Evolutionary conservation across 257 asterid species (phyloP).

Genomic region (Haberlea rhodopensis): DNA sequence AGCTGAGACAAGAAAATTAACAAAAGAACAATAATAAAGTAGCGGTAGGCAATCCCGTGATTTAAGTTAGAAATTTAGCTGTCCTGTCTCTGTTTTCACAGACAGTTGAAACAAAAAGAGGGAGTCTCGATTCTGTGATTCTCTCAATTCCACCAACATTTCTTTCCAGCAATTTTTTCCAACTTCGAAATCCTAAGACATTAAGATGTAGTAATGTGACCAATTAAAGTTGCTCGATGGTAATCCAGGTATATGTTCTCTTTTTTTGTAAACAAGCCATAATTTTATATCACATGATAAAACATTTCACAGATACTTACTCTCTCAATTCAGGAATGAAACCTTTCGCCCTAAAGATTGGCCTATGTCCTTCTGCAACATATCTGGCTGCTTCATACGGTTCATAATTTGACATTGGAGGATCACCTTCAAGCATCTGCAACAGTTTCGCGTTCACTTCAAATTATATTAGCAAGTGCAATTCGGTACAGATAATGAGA

Average conservation of each 20-base stretch:
- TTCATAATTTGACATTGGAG: constrained; percentile 74
- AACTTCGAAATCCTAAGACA: too few relatives aligned
- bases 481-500: not conserved
- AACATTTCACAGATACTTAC: constrained; percentile 46
- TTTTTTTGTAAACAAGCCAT: not conserved
- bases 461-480: constrained; percentile 13
- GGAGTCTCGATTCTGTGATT: too few relatives aligned
- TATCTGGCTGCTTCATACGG: constrained; percentile 92
- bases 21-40: too few relatives aligned
- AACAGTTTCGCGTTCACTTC: constrained; percentile 19
- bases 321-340: constrained; percentile 66
- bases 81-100: too few relatives aligned
- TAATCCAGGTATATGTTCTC: not conserved
- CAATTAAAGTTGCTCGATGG: not conserved
- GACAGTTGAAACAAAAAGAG: too few relatives aligned
- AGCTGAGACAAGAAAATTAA: too few relatives aligned
- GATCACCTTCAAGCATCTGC: constrained; percentile 99
- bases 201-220: not conserved
- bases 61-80: too few relatives aligned
- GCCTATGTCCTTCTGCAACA: constrained; percentile 92
- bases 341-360: constrained; percentile 66
- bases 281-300: constrained; percentile 3
- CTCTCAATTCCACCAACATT: too few relatives aligned
- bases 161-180: too few relatives aligned
- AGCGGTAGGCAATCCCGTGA: too few relatives aligned